A percentile compares a stretch with the other conserved stretches of the same genome.
Evolutionary conservation across 2,329 filamentous ascomycete species (phyloP).

Genomic region (Hypoxylon sp.): DNA sequence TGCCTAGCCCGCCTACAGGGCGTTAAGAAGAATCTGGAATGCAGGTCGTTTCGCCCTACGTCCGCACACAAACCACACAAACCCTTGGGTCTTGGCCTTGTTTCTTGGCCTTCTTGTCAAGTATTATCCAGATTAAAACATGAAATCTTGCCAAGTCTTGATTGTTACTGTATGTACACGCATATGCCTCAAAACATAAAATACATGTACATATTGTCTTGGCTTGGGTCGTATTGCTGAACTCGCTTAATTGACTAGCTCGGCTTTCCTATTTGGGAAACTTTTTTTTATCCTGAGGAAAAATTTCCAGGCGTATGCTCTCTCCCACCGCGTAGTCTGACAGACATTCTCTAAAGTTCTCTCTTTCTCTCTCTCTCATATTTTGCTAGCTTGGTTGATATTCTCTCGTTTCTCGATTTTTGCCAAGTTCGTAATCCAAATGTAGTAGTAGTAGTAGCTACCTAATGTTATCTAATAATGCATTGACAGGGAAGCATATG

Average conservation of each 20-base stretch:
- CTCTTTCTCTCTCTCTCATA: neutral
- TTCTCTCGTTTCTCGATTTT: neutral
- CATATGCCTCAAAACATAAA: neutral
- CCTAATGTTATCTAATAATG: slow-evolving; percentile 1
- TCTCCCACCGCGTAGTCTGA: neutral
- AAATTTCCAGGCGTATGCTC: no score
- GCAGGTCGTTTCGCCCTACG: neutral
- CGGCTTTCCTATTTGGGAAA: slow-evolving; percentile 5
- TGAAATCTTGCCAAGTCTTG: neutral
- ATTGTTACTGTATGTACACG: neutral
- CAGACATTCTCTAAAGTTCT: neutral
- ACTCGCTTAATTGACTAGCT: slow-evolving; percentile 2
- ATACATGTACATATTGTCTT: no score
- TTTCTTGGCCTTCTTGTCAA: no score
- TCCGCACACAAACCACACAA: neutral
- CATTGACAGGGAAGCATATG: slow-evolving; percentile 2
- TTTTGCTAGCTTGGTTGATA: neutral
- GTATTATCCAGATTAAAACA: no score
- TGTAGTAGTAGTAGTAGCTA: neutral
- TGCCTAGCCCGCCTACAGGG: no score
- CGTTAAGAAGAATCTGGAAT: neutral
- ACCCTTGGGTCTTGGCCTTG: neutral
- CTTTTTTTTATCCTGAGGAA: neutral
- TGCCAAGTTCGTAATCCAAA: slow-evolving; percentile 1
- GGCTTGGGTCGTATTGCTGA: neutral